Percentiles rank a stretch among this genome's conserved stretches.
Evolutionary conservation across 257 asterid genomes (phyloP).

Genomic region (Solanum bulbocastanum): DNA sequence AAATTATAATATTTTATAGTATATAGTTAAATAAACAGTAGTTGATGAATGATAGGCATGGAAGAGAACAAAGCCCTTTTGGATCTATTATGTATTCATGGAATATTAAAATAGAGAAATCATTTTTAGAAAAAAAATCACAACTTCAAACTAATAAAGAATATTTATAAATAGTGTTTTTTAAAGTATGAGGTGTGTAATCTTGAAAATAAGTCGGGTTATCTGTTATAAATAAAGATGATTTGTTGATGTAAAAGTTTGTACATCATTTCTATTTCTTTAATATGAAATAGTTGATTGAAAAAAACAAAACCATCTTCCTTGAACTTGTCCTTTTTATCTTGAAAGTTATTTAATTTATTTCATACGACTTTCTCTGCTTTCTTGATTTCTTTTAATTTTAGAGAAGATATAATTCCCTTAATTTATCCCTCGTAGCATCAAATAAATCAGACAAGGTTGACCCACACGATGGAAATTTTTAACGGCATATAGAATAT

Average conservation of each 20-base stretch:
- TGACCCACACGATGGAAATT: neutral
- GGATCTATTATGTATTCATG: neutral
- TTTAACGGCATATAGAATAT: neutral
- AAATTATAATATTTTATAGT: neutral
- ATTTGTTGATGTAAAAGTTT: neutral
- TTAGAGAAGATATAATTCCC: neutral
- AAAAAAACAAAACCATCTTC: neutral
- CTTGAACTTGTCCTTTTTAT: neutral
- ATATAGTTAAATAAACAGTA: neutral
- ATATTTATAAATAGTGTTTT: neutral
- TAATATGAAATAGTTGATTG: neutral
- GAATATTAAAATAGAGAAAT: neutral
- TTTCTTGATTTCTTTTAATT: neutral
- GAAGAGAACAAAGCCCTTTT: neutral
- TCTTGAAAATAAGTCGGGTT: neutral
- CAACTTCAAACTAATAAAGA: neutral
- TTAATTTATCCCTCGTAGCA: neutral
- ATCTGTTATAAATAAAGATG: neutral
- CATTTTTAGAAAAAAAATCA: neutral
- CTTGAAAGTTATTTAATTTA: neutral
- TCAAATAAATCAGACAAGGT: neutral
- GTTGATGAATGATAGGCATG: neutral
- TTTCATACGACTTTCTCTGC: neutral
- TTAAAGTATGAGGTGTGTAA: neutral
- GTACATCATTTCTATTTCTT: neutral